Evolutionary conservation across 805 yeast species (phyloP), one percentile per base, ranked within the genome.

Genomic region (Candida loeiensis): DNA sequence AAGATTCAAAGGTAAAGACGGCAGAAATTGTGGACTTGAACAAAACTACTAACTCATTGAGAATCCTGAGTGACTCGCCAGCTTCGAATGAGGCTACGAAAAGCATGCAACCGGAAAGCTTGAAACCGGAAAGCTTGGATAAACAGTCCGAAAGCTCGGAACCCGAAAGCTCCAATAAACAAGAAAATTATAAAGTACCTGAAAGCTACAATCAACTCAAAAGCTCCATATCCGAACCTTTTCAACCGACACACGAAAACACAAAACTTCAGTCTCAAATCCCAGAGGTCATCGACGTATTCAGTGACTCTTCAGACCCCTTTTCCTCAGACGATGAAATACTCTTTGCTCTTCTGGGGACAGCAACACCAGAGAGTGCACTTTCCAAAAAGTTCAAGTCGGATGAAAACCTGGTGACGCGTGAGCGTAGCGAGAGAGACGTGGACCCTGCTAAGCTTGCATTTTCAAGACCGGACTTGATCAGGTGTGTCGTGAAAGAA

Each of bases 381-480:
- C 34, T 21, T 26, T n/a, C 31, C 39, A 39, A 28, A 31, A 34
- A 21, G n/a, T 30, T 30, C 21, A 30, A 18, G 15, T 30, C 33
- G 14, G 33, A 30, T 16, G 22, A 30, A 13, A 30, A 12, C 18
- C 31, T 28, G 31, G 12, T 28, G 19, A 6, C 12, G 13, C 20
- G 33, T 4, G 4, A 6, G 22, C 33, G 33, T 3, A 17, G 15
- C 19, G 40, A 22, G 39, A 37, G 17, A 3, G 58, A 51, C 34
- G 28, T 44, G 14, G 44, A 36, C 26, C 37, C 44, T n/a, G 14
- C 36, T 6, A 43, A 45, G 28, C 44, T 74, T 15, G 73, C 82
- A 5, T 71, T 69, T n/a, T 46, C 56, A 3, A 64, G 77, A 32
- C 56, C 64, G 0, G 74, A 70, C 28, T 68, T 82, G n/a, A 61